Conservation (phyloP, 2,329 filamentous ascomycete species). For the Aspergillus calidoustus region DNA sequence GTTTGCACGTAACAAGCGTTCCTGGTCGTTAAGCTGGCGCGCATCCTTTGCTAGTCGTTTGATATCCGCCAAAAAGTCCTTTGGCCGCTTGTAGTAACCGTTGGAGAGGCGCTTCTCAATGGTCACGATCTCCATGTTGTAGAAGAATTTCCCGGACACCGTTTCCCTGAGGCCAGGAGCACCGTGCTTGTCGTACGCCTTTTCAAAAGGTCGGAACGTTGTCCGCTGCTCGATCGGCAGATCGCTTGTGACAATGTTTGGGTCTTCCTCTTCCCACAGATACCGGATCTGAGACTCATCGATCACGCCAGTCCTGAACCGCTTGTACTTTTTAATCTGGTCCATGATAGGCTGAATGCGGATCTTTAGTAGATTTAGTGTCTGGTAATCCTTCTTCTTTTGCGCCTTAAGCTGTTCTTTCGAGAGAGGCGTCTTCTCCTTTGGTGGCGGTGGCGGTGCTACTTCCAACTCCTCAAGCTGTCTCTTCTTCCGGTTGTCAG, state of each 20-base stretch:
- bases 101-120: conserved; percentile 98
- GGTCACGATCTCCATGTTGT: conserved; percentile 89
- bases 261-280: conserved; percentile 81
- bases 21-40: conserved; percentile 78
- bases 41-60: conserved; percentile 84
- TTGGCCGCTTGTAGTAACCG: conserved; percentile 89
- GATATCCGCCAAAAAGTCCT: conserved; percentile 88
- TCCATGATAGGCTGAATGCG: conserved; percentile 95
- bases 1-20: conserved; percentile 82
- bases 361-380: conserved; percentile 85
- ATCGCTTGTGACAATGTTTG: conserved; percentile 65
- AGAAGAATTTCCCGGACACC: conserved; percentile 81
- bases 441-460: conserved; percentile 72
- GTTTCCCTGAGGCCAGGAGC: conserved; percentile 76
- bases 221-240: conserved; percentile 62
- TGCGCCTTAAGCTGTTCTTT: conserved; percentile 81
- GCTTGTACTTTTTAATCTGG: conserved; percentile 91
- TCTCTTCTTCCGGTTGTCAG: conserved; percentile 82
- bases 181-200: conserved; percentile 78
- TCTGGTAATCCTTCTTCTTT: conserved; percentile 80
- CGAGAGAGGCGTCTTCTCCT: conserved; percentile 63
- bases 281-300: conserved; percentile 76
- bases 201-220: conserved; percentile 74
- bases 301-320: conserved; percentile 81
- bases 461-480: conserved; percentile 76